Evolutionary conservation across 495 filamentous ascomycete species (phyloP), one percentile per base, ranked within the genome.

Genomic region (Aspergillus coremiiformis): DNA sequence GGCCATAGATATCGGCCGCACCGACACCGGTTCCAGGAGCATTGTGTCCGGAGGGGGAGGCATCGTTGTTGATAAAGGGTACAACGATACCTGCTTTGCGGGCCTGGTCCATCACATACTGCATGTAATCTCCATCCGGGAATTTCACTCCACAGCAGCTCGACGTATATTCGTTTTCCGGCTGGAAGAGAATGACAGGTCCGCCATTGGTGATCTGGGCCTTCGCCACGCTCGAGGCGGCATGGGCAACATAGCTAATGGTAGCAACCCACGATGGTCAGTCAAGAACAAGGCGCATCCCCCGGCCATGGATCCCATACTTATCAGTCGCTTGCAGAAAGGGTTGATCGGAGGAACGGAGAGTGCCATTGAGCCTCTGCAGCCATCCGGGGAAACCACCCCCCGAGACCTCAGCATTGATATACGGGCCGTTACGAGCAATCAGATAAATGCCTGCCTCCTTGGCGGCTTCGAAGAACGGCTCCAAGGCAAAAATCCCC

Each of bases 191-290:
- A 47, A 91, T 88, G 20, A 91, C 74, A 0, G 85, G 85, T 1
- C 88, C 87, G 6, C 84, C 87, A 53, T 89, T 85, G 1, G 85
- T 89, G 53, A 91, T 87, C 54, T 91, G 86, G 4, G 79, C 82
- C 26, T 81, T 78, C 8, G 87, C 85, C 57, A 93, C 81, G 10
- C 84, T 78, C 21, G 71, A 68, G 26, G 76, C 78, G 53, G 87
- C 73, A 26, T 79, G 58, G 17, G 65, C 43, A 19, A 65, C 50
- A 17, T 73, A 71, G 51, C 70, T 73, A 50, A 50, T 23, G 37
- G 12, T n/a, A 35, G 32, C 5, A 22, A 54, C 15, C n/a, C n/a
- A n/a, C n/a, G n/a, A n/a, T n/a, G n/a, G n/a, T n/a, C n/a, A n/a
- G n/a, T n/a, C n/a, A n/a, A n/a, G n/a, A n/a, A n/a, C n/a, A n/a